Conservation (phyloP, 2,329 filamentous ascomycete genomes). For the Plectosphaerella sp. region DNA sequence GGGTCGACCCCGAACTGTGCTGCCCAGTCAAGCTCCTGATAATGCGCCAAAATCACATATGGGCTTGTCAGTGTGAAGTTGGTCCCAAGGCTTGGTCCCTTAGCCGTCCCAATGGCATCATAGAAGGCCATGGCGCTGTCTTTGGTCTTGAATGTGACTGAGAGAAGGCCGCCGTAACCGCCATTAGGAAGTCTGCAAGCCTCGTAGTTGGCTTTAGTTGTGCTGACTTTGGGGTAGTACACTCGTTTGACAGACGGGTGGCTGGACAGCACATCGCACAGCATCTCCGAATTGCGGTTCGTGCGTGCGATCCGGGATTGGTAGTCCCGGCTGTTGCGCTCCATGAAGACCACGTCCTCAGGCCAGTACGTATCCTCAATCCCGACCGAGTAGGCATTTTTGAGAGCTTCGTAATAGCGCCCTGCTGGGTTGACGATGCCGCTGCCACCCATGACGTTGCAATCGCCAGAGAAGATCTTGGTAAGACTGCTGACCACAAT, state of each 20-base stretch:
- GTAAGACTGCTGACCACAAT: slow-evolving; percentile 92
- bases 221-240: slow-evolving; percentile 80
- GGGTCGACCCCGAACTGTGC: slow-evolving; percentile 75
- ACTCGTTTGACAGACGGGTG: slow-evolving; percentile 67
- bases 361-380: slow-evolving; percentile 93
- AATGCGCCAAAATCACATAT: slow-evolving; percentile 90
- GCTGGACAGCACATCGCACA: slow-evolving; percentile 65
- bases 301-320: slow-evolving; percentile 75
- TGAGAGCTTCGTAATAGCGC: slow-evolving; percentile 68
- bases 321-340: slow-evolving; percentile 94
- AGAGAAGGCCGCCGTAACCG: slow-evolving; percentile 87
- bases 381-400: slow-evolving; percentile 55
- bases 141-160: slow-evolving; percentile 70
- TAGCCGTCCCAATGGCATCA: slow-evolving; percentile 80
- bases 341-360: slow-evolving; percentile 91
- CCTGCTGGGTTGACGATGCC: slow-evolving; percentile 60
- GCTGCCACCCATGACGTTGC: slow-evolving; percentile 95
- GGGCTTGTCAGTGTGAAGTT: slow-evolving; percentile 94
- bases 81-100: slow-evolving; percentile 91
- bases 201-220: slow-evolving; percentile 71
- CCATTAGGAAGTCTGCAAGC: slow-evolving; percentile 66
- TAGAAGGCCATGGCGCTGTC: slow-evolving; percentile 76
- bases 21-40: slow-evolving; percentile 88
- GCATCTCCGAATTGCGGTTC: slow-evolving; percentile 78
- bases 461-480: slow-evolving; percentile 95